These are phyloP conservation scores for Xylaria sp. DNA, from an alignment of 2,329 filamentous ascomycete genomes.

Conservation along the genomic window DNA sequence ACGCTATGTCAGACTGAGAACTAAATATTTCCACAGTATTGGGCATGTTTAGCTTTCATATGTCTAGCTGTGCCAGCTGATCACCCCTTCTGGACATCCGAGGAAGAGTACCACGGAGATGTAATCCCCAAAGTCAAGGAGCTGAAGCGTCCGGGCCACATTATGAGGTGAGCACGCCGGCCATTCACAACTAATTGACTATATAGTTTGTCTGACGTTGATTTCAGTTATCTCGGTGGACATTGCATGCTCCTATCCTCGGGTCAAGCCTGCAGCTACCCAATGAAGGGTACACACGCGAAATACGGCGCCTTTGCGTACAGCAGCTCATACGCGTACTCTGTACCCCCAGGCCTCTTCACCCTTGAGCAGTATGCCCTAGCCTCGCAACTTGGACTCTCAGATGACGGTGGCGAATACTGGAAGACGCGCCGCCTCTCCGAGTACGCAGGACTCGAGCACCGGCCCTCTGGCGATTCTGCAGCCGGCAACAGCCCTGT, in stretches of 20 bases:
- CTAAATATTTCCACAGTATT: conserved; percentile 60
- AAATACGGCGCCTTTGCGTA: conserved; percentile 84
- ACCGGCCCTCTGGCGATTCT: conserved; percentile 48
- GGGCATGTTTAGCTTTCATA: conserved; percentile 80
- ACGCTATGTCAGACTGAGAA: neutral
- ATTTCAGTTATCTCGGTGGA: conserved; percentile 65
- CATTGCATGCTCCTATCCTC: conserved; percentile 78
- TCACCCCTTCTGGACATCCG: conserved; percentile 77
- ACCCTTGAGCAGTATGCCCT: conserved; percentile 78
- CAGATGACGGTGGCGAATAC: conserved; percentile 76
- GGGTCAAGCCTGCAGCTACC: conserved; percentile 82
- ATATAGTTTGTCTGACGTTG: neutral
- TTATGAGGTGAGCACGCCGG: conserved; percentile 56
- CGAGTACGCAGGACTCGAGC: conserved; percentile 67
- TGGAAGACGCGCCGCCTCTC: conserved; percentile 78
- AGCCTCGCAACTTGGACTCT: conserved; percentile 76
- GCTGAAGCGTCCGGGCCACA: conserved; percentile 73
- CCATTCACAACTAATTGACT: neutral
- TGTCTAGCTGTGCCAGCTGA: conserved; percentile 70
- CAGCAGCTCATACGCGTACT: conserved; percentile 77
- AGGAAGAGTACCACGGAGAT: conserved; percentile 65
- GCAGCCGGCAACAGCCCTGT: conserved; percentile 51
- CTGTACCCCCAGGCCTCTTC: conserved; percentile 76
- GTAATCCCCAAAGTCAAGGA: conserved; percentile 64
- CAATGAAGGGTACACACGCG: conserved; percentile 80